Evolutionary conservation across 2,329 filamentous ascomycete genomes (phyloP).

Genomic region (Fusarium avenaceum): DNA sequence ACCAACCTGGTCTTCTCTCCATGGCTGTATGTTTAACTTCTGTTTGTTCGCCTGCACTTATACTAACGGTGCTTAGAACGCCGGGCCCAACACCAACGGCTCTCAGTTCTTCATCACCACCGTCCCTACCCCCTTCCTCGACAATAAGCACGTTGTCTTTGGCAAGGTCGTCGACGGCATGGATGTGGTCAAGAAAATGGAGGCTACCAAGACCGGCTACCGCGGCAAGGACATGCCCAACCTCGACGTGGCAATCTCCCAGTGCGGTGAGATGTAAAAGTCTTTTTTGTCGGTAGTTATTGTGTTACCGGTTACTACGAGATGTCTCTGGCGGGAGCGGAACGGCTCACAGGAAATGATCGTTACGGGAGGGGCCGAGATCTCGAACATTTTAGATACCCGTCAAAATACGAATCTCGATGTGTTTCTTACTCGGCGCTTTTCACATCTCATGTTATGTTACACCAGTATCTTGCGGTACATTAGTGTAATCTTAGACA

Average conservation of each 20-base stretch:
- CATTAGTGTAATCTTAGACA: constrained; percentile 4
- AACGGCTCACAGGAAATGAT: constrained; percentile 4
- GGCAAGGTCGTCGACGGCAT: constrained; percentile 90
- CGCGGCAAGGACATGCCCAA: constrained; percentile 83
- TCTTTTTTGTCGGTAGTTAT: not conserved
- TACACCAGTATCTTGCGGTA: constrained; percentile 19
- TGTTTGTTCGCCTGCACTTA: not conserved
- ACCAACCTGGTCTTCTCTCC: constrained; percentile 82
- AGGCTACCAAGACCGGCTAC: constrained; percentile 85
- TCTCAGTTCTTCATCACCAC: constrained; percentile 98
- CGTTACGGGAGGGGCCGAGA: constrained; percentile 18
- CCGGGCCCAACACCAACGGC: constrained; percentile 92
- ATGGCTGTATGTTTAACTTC: constrained; percentile 81
- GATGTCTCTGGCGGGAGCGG: constrained; percentile 5
- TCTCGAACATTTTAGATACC: constrained; percentile 40
- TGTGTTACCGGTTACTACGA: not conserved
- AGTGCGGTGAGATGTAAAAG: constrained; percentile 93
- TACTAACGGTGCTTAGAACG: constrained; percentile 70
- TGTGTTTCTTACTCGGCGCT: constrained; percentile 31
- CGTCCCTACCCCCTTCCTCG: constrained; percentile 85
- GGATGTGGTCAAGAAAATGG: constrained; percentile 92
- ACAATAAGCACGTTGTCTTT: constrained; percentile 96
- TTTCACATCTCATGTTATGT: constrained; percentile 33
- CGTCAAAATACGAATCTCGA: constrained; percentile 31
- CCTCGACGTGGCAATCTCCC: constrained; percentile 83